A percentile compares a stretch with the other conserved stretches of the same genome.
These are phyloP conservation scores for Aspergillus fumigatiaffinis DNA, from an alignment of 2,329 filamentous ascomycete genomes.

Conservation along the genomic window DNA sequence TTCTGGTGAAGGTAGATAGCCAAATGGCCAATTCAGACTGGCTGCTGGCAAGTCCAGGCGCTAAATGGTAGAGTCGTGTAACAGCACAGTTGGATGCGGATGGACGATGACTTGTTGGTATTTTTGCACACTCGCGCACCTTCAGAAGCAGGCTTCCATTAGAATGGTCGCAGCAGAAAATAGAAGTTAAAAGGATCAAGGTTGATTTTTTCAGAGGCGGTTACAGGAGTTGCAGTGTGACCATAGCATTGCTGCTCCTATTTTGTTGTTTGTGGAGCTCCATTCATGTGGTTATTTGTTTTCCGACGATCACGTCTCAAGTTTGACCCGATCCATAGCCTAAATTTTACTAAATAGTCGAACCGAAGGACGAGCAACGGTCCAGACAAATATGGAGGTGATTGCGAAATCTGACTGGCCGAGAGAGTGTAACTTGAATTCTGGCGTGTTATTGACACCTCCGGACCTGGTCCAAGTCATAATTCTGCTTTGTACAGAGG, in stretches of 20 bases:
- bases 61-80: not conserved
- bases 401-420: not conserved
- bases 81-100: slow-evolving; percentile 4
- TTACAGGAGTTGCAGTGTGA: not conserved
- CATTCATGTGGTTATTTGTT: not conserved
- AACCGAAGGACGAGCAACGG: not conserved
- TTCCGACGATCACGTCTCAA: not conserved
- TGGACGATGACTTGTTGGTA: slow-evolving; percentile 1
- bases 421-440: not conserved
- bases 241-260: not conserved
- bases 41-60: not conserved
- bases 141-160: not conserved
- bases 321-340: not conserved
- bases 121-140: not conserved
- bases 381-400: not conserved
- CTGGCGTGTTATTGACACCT: not conserved
- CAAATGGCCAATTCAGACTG: not conserved
- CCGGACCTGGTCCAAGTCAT: no score
- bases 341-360: not conserved
- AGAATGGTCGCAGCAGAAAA: not conserved
- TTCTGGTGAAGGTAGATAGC: not conserved
- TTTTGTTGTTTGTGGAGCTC: not conserved
- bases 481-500: not conserved
- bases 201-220: not conserved
- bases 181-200: not conserved